Evolutionary conservation across 2,329 filamentous ascomycete genomes (phyloP).

Genomic region (Aureobasidium melanogenum): DNA sequence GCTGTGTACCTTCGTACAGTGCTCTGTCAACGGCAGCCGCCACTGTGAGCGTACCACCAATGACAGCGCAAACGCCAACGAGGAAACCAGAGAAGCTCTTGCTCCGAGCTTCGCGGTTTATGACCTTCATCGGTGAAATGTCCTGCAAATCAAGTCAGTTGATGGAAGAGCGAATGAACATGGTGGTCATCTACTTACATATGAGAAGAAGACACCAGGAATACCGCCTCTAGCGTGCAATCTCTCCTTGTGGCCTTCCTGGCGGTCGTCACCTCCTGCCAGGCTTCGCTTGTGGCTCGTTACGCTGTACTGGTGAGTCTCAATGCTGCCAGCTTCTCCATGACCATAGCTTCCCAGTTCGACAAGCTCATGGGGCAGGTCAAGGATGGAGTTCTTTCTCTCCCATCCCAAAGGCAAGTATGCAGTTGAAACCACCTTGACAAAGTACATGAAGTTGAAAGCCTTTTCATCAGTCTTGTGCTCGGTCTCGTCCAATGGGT

Average conservation of each 20-base stretch:
- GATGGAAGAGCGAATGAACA: background rate
- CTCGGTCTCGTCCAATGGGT: slow-evolving; percentile 74
- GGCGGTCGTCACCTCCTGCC: slow-evolving; percentile 69
- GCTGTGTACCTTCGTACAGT: slow-evolving; percentile 76
- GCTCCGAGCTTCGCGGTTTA: slow-evolving; percentile 83
- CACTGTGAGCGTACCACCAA: slow-evolving; percentile 91
- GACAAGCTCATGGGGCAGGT: slow-evolving; percentile 38
- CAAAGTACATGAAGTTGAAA: slow-evolving; percentile 98
- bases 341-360: slow-evolving; percentile 62
- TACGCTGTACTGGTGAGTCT: slow-evolving; percentile 97
- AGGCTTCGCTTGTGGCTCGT: slow-evolving; percentile 92
- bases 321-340: slow-evolving; percentile 66
- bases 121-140: slow-evolving; percentile 98
- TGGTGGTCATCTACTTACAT: slow-evolving; percentile 52
- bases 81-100: slow-evolving; percentile 91
- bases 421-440: slow-evolving; percentile 95
- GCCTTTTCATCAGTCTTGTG: slow-evolving; percentile 73
- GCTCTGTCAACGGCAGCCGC: slow-evolving; percentile 87
- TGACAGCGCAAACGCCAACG: slow-evolving; percentile 85
- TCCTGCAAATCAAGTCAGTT: slow-evolving; percentile 48
- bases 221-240: slow-evolving; percentile 86
- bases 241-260: slow-evolving; percentile 86
- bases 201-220: slow-evolving; percentile 96
- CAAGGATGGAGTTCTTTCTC: slow-evolving; percentile 38
- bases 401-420: slow-evolving; percentile 91